Conservation (phyloP, 192 early-diverging fungal species). For the Tieghemiomyces parasiticus region DNA sequence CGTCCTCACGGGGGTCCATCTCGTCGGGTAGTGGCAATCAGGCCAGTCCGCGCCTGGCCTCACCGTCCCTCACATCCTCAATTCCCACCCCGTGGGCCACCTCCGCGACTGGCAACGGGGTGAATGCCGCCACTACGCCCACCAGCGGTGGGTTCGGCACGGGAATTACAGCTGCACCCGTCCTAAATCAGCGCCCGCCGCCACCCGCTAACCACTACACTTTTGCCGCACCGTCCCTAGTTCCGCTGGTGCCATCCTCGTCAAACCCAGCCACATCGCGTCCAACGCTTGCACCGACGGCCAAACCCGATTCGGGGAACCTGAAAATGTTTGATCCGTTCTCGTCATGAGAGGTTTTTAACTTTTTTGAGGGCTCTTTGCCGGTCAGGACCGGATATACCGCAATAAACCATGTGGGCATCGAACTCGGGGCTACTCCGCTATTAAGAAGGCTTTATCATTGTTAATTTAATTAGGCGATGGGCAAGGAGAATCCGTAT, state of each 20-base stretch:
- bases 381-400: too few relatives aligned
- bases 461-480: too few relatives aligned
- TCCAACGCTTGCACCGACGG: background rate
- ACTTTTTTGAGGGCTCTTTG: background rate
- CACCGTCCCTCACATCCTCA: background rate
- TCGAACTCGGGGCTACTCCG: too few relatives aligned
- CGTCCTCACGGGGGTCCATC: background rate
- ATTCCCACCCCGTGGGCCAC: background rate
- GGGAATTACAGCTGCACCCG: background rate
- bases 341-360: background rate
- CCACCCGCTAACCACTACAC: too few relatives aligned
- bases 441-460: too few relatives aligned
- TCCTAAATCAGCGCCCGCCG: background rate
- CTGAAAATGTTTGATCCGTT: conserved; percentile 1
- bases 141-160: too few relatives aligned
- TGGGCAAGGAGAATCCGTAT: too few relatives aligned
- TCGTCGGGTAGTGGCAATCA: background rate
- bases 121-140: background rate
- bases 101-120: background rate
- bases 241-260: background rate
- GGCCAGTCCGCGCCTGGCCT: background rate
- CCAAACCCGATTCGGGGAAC: background rate
- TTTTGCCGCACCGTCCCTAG: background rate
- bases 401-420: too few relatives aligned
- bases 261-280: background rate